Base-by-base conservation (phyloP, 2,329 filamentous ascomycete species). In the Beauveria australis region DNA sequence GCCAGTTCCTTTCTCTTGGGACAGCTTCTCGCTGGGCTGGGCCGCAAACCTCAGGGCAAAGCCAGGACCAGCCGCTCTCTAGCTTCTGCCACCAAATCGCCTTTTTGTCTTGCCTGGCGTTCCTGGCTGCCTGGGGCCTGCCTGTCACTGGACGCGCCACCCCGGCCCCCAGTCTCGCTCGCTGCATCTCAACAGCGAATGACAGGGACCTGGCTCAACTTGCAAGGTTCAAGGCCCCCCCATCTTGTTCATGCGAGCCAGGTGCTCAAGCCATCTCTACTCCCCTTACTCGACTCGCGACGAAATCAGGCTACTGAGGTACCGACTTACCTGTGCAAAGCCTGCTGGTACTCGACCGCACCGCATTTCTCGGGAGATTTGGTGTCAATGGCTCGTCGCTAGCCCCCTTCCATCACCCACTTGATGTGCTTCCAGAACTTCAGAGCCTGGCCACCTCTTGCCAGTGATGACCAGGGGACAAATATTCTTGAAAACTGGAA, bases 31-130 rank as follows among this genome's bases (percentile, higher is more conserved):
- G 49, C 58, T 49, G 41, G 51, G 59, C 51, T 49, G 44, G 59
- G 59, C 59, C 59, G 26, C 52, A 60, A 60, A 41, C 51, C 44
- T 60, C 59, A 60, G 59, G 59, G 51, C 59, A 55, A 60, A 60
- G 52, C 59, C 59, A 54, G 22, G 56, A 37, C 47, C 47, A 59
- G 47, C 56, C 37, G 47, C 55, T 58, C 55, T 33, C 28, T 19
- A 26, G 6, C 26, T 10, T 33, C 9, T 9, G 19, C 53, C 46
- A 44, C 53, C 43, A 33, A 46, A 44, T 46, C 56, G 30, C 24
- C 47, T 41, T 37, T 26, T 37, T 44, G 46, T 49, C 56, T 52
- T 49, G 56, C 43, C 30, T 26, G 16, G 41, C 41, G 28, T 19
- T 28, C 54, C 26, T 37, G 40, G 40, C 5, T 33, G 18, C 28